Evolutionary conservation across 495 filamentous ascomycete species (phyloP).

Genomic region (Penicillium egyptiacum): DNA sequence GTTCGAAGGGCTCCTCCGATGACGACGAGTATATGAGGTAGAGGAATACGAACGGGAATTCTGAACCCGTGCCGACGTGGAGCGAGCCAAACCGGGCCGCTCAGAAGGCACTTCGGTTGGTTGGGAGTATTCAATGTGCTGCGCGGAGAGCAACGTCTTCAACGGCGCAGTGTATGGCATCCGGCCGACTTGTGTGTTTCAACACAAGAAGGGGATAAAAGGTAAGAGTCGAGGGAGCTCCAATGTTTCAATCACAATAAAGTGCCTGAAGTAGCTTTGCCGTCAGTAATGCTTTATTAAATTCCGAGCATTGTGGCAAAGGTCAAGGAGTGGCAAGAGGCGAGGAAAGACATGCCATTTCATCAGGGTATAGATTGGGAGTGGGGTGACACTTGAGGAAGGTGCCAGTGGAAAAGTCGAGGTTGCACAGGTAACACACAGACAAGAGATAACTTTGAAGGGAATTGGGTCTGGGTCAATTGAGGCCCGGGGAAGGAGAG

Average conservation of each 20-base stretch:
- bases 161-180: constrained; percentile 96
- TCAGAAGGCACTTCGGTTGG: constrained; percentile 52
- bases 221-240: too few species aligned
- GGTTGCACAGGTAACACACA: constrained; percentile 34
- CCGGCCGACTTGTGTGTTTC: constrained; percentile 49
- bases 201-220: constrained; percentile 35
- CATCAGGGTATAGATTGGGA: constrained; percentile 4
- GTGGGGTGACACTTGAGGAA: constrained; percentile 24
- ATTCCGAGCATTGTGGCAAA: constrained; percentile 18
- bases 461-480: constrained; percentile 11
- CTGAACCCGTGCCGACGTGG: constrained; percentile 46
- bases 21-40: constrained; percentile 68
- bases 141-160: constrained; percentile 75
- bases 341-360: constrained; percentile 8
- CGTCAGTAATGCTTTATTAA: constrained; percentile 8
- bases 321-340: constrained; percentile 6
- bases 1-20: constrained; percentile 63
- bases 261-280: neutral
- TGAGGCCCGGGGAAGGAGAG: constrained; percentile 20
- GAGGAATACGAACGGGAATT: constrained; percentile 77
- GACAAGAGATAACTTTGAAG: constrained; percentile 11
- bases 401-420: constrained; percentile 20
- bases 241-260: constrained; percentile 12
- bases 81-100: constrained; percentile 39
- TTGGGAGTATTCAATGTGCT: constrained; percentile 61